Conservation (phyloP, 768 basidiomycete species). For the Tephrocybe sp. region DNA sequence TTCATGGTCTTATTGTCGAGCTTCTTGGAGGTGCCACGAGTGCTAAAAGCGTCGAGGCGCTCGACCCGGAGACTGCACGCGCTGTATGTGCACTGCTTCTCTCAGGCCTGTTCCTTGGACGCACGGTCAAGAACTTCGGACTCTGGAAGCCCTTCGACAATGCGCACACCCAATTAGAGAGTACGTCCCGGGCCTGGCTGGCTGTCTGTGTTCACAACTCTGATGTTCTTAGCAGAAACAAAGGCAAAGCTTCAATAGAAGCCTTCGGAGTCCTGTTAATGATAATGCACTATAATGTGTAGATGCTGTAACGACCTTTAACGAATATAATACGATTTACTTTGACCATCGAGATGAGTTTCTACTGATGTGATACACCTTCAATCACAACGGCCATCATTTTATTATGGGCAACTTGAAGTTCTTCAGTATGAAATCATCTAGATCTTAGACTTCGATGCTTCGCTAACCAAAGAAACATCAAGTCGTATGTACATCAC, state of each 20-base stretch:
- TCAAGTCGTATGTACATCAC: too few relatives aligned
- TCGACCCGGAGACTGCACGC: constrained; percentile 66
- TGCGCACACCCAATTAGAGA: constrained; percentile 10
- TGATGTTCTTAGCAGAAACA: neutral
- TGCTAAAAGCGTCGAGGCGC: constrained; percentile 39
- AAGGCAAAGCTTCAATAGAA: constrained; percentile 14
- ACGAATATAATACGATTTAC: neutral
- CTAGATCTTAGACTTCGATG: too few relatives aligned
- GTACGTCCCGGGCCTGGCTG: constrained; percentile 8
- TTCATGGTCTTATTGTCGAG: constrained; percentile 48
- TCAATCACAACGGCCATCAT: too few relatives aligned
- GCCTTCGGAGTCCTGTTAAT: neutral
- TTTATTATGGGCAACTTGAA: too few relatives aligned
- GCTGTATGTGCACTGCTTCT: constrained; percentile 72
- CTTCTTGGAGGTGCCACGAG: constrained; percentile 39
- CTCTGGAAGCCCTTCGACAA: constrained; percentile 23
- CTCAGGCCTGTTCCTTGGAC: constrained; percentile 55
- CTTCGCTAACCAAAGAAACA: too few relatives aligned
- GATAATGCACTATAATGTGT: neutral
- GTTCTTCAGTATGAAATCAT: too few relatives aligned
- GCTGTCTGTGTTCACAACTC: neutral
- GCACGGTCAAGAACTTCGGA: constrained; percentile 68
- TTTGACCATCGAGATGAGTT: neutral
- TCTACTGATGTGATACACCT: too few relatives aligned
- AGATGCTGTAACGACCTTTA: neutral